A percentile compares a stretch with the other conserved stretches of the same genome.
These are phyloP conservation scores for Plasmodium adleri DNA, from an alignment of 169 alveolate species.

Conservation along the genomic window DNA sequence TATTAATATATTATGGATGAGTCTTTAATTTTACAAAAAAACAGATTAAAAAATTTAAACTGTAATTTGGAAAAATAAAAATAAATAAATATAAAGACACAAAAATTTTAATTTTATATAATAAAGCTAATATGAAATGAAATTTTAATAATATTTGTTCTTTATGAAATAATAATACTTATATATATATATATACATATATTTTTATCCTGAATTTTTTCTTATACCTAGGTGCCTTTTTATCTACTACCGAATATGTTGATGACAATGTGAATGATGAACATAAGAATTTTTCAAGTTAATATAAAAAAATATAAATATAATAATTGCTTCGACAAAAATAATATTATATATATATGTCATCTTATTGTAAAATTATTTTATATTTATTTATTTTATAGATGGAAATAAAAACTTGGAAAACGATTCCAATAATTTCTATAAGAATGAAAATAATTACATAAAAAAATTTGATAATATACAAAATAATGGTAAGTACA, in stretches of 20 bases:
- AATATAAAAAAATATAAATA: no score
- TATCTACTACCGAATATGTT: no score
- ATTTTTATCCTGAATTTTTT: no score
- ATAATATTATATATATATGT: neutral
- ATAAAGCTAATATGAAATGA: neutral
- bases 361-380: no score
- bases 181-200: neutral
- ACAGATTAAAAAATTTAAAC: slow-evolving; percentile 32
- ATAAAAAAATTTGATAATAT: slow-evolving; percentile 48
- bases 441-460: slow-evolving; percentile 18
- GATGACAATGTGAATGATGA: no score
- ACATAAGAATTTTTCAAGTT: no score
- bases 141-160: neutral
- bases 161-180: neutral
- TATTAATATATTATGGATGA: slow-evolving; percentile 16
- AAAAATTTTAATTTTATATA: neutral
- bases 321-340: no score
- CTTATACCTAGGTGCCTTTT: no score
- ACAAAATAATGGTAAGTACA: slow-evolving; percentile 42
- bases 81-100: neutral
- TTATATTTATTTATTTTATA: neutral
- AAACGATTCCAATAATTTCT: slow-evolving; percentile 13
- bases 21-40: slow-evolving; percentile 10
- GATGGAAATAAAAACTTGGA: neutral
- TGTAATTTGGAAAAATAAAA: slow-evolving; percentile 34